Conservation (phyloP, 129 eudicot genomes). For the Centrapalus pauciflorus region DNA sequence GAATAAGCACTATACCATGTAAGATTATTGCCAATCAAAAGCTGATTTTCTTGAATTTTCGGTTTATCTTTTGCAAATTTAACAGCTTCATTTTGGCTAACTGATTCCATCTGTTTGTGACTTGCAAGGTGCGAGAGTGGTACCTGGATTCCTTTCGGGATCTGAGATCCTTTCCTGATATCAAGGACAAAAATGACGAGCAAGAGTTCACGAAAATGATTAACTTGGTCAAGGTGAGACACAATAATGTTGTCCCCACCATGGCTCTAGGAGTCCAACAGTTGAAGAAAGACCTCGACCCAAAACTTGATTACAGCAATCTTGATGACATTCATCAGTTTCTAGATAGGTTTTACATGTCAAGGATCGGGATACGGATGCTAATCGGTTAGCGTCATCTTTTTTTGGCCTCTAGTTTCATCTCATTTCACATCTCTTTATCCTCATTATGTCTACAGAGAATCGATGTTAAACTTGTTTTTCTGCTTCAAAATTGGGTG, state of each 20-base stretch:
- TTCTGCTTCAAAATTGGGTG: constrained; percentile 15
- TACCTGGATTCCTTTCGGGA: constrained; percentile 93
- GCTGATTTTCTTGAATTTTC: background rate
- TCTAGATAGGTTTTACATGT: constrained; percentile 93
- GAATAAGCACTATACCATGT: background rate
- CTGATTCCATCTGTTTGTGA: constrained; percentile 12
- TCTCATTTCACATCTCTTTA: background rate
- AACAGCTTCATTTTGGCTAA: background rate
- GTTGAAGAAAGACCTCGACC: constrained; percentile 65
- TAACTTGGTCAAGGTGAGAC: constrained; percentile 85
- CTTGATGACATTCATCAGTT: constrained; percentile 88
- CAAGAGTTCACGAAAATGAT: constrained; percentile 83
- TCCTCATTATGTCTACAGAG: background rate
- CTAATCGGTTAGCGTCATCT: constrained; percentile 65
- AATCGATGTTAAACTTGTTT: constrained; percentile 14
- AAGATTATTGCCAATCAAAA: background rate
- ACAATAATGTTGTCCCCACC: constrained; percentile 93
- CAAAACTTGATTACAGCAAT: constrained; percentile 53
- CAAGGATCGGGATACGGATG: constrained; percentile 97
- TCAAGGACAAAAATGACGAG: constrained; percentile 70
- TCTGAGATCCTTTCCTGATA: constrained; percentile 78
- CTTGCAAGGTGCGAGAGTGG: constrained; percentile 89
- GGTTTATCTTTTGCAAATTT: background rate
- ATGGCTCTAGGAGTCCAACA: constrained; percentile 97
- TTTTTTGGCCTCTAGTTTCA: background rate